Conservation (phyloP, 2,329 filamentous ascomycete genomes). For the Cladorrhinum sp. region DNA sequence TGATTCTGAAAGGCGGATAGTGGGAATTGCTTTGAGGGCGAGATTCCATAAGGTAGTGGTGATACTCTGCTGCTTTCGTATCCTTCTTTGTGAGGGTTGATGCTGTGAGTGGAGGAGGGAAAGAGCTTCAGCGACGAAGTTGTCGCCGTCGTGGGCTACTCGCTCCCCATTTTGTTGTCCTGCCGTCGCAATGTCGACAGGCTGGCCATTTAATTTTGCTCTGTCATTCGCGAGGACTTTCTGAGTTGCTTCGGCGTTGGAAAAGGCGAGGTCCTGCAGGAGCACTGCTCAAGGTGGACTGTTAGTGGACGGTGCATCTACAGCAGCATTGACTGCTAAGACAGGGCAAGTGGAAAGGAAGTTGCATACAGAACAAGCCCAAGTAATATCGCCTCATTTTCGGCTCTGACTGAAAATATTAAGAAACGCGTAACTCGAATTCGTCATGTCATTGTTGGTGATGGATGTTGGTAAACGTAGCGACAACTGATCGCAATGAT, state of each 20-base stretch:
- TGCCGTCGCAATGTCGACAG: constrained; percentile 34
- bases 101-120: constrained; percentile 52
- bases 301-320: constrained; percentile 15
- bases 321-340: constrained; percentile 1
- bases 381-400: constrained; percentile 41
- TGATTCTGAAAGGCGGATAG: constrained; percentile 46
- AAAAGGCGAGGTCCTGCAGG: constrained; percentile 41
- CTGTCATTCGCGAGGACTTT: constrained; percentile 31
- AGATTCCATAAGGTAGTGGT: constrained; percentile 44
- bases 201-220: constrained; percentile 21
- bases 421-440: neutral
- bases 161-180: constrained; percentile 28
- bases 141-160: constrained; percentile 41
- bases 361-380: constrained; percentile 43
- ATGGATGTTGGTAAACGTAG: neutral
- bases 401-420: constrained; percentile 28
- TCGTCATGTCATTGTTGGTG: constrained; percentile 26
- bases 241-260: constrained; percentile 38
- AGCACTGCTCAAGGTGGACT: constrained; percentile 41
- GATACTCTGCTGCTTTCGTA: constrained; percentile 43
- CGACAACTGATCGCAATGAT: neutral
- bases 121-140: constrained; percentile 51
- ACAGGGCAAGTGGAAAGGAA: constrained; percentile 10
- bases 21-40: constrained; percentile 49
- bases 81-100: constrained; percentile 42